These are phyloP conservation scores for Oryza glaberrima DNA, from an alignment of 176 grass and related monocot species.

Conservation along the genomic window DNA sequence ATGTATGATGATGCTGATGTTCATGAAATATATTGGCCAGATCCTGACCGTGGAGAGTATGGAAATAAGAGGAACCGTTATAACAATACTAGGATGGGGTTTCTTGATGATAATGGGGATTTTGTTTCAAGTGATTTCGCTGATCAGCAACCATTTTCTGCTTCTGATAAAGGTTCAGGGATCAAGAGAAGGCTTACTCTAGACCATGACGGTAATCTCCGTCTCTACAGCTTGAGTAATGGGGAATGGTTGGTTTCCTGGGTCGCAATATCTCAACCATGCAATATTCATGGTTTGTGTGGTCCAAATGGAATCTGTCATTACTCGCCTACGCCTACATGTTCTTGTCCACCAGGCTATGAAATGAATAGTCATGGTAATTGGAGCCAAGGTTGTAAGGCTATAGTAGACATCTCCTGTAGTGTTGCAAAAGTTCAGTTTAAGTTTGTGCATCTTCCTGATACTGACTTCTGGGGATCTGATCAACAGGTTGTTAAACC, in stretches of 20 bases:
- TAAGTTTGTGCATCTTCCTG: conserved; percentile 1
- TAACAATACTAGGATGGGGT: conserved; percentile 38
- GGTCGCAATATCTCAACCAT: conserved; percentile 51
- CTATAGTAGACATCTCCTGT: background rate
- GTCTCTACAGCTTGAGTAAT: conserved; percentile 49
- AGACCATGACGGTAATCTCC: conserved; percentile 59
- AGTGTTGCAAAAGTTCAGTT: background rate
- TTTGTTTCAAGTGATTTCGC: conserved; percentile 43
- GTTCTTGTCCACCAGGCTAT: conserved; percentile 53
- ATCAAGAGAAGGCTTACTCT: conserved; percentile 53
- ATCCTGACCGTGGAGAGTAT: conserved; percentile 39
- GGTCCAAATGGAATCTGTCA: conserved; percentile 51
- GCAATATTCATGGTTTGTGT: conserved; percentile 55
- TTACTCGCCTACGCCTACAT: conserved; percentile 41
- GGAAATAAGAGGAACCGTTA: conserved; percentile 34
- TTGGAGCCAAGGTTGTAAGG: conserved; percentile 49
- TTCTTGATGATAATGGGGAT: conserved; percentile 28
- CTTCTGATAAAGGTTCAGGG: conserved; percentile 42
- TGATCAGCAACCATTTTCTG: conserved; percentile 19
- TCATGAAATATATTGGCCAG: conserved; percentile 60
- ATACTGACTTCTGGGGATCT: conserved; percentile 28
- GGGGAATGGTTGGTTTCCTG: conserved; percentile 49
- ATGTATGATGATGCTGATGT: conserved; percentile 41
- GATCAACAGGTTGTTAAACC: background rate
- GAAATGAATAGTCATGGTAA: conserved; percentile 37